These are phyloP conservation scores for Sanghuangporus sanghuang DNA, from an alignment of 1,284 basidiomycete genomes.

Conservation along the genomic window DNA sequence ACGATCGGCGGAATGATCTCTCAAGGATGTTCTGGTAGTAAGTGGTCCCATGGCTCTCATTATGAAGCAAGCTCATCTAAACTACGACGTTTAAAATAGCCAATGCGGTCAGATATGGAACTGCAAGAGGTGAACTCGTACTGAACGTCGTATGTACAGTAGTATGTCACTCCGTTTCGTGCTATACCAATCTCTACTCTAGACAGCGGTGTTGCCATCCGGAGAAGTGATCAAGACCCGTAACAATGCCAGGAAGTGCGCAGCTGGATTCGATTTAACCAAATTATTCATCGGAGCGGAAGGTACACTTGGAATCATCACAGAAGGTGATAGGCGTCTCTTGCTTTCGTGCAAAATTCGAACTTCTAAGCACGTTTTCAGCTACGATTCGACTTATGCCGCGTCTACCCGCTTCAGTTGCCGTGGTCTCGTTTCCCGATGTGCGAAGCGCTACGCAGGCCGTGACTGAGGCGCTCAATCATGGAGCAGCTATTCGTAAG, in stretches of 20 bases:
- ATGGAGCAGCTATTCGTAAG: conserved; percentile 38
- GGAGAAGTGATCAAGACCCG: conserved; percentile 82
- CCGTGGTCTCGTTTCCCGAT: conserved; percentile 14
- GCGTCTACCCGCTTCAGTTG: conserved; percentile 31
- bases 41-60: neutral
- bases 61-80: no score
- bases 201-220: conserved; percentile 75
- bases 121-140: conserved; percentile 70
- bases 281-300: conserved; percentile 83
- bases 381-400: conserved; percentile 44
- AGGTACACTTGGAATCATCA: conserved; percentile 77
- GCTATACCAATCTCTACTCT: neutral
- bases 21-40: conserved; percentile 30
- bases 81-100: conserved; percentile 35
- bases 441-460: conserved; percentile 29
- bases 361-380: conserved; percentile 1
- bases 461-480: conserved; percentile 39
- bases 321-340: conserved; percentile 46
- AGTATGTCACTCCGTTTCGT: neutral
- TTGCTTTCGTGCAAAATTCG: conserved; percentile 1
- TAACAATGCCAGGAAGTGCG: conserved; percentile 64
- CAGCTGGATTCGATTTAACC: conserved; percentile 73
- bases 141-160: conserved; percentile 47
- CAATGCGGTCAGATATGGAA: conserved; percentile 80
- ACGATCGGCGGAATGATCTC: conserved; percentile 55